Base-by-base conservation (phyloP, 805 yeast species). In the Metschnikowia henanensis region DNA sequence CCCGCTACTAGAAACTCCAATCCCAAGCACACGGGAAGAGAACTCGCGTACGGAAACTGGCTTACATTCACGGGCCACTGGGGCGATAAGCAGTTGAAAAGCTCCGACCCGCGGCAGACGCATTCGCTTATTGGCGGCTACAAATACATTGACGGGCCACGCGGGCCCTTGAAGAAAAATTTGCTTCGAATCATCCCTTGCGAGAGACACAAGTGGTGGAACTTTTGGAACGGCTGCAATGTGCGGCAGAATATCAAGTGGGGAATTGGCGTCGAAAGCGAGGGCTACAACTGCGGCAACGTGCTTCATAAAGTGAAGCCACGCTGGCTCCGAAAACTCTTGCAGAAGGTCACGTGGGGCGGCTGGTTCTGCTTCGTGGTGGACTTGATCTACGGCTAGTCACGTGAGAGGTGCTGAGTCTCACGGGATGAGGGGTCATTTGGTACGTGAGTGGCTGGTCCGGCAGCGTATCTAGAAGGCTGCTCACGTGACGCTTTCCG, bases 151-250 rank as follows among this genome's bases (percentile, higher is more conserved):
- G 91, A 87, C 56, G 99, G 99, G 0, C 99, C 99, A 2, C 69
- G 77, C 1, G 99, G 99, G 0, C 99, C 99, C 1, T 62, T 94
- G 40, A 71, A 75, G 43, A 92, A 92, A 64, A 84, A 89, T 57
- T 70, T 94, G 42, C 62, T 74, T 37, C 73, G 99, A 33, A 62
- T 68, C 1, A 75, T 80, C 13, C 82, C 94, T 1, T 92, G 99
- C 60, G 95, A 90, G 60, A 68, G 91, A 28, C 73, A 80, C 49
- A 90, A 88, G 61, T 89, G 97, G 97, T 92, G 96, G 94, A 91
- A 92, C 59, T 74, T 88, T 53, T 77, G 88, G 80, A 75, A 79
- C 44, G 84, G 89, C 2, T 92, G 99, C 66, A 85, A 85, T 9
- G 80, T 91, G 6, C 72, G 96, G 44, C 73, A 79, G 42, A 80